Percentiles rank a stretch among this genome's conserved stretches.
Evolutionary conservation across 495 filamentous ascomycete species (phyloP).

Genomic region (Lophium mytilinum): DNA sequence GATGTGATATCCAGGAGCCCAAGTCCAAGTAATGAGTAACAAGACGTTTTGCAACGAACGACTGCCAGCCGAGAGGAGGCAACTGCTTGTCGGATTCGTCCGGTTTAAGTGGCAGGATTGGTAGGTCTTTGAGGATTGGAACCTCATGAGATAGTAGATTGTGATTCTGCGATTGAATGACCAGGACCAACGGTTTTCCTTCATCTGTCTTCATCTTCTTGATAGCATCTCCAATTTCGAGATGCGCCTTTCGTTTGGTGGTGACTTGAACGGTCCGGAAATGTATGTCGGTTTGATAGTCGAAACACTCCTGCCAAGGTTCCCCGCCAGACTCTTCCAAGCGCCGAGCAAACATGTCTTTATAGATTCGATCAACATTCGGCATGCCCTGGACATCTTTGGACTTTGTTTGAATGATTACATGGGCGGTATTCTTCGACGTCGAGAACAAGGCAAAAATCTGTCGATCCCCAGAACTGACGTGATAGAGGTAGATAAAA

Average conservation of each 20-base stretch:
- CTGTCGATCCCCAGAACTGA: conserved; percentile 80
- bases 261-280: conserved; percentile 84
- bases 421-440: conserved; percentile 64
- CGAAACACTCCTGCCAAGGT: conserved; percentile 68
- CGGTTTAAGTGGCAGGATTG: conserved; percentile 67
- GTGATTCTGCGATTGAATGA: conserved; percentile 83
- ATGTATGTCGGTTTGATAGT: conserved; percentile 78
- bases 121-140: conserved; percentile 76
- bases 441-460: conserved; percentile 93
- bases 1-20: conserved; percentile 83
- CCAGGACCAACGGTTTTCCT: conserved; percentile 65
- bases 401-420: conserved; percentile 73
- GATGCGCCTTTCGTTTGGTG: conserved; percentile 76
- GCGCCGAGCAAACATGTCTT: conserved; percentile 59
- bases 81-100: conserved; percentile 79
- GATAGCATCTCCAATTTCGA: conserved; percentile 74
- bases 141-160: conserved; percentile 75
- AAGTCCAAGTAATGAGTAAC: conserved; percentile 85
- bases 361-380: conserved; percentile 84
- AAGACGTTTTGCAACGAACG: conserved; percentile 74
- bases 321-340: conserved; percentile 58
- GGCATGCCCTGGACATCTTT: conserved; percentile 76
- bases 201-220: conserved; percentile 87
- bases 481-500: conserved; percentile 87
- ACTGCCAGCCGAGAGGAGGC: conserved; percentile 89